phyloP scores from a whole-genome alignment of 116 monocot genomes.

The Posidonia oceanica region DNA sequence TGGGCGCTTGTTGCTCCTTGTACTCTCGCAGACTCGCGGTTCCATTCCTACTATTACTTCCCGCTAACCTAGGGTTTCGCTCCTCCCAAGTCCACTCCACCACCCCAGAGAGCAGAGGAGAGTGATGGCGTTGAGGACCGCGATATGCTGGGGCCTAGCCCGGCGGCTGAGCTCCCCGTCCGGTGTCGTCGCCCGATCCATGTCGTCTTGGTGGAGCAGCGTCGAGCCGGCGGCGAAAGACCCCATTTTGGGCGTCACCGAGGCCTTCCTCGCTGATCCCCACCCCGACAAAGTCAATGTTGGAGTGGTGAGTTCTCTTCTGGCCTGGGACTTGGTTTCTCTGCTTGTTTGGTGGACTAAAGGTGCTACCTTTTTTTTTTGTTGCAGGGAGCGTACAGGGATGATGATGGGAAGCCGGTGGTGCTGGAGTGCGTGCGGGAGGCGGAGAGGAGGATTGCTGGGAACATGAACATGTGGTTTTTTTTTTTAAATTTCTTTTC shows the following conservation, averaged over 20 bases:
- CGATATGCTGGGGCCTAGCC: not conserved
- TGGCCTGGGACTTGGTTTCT: not conserved
- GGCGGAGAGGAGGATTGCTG: conserved; percentile 78
- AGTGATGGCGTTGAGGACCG: conserved; percentile 4
- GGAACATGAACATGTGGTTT: conserved; percentile 70
- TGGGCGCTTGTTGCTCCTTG: too few species aligned
- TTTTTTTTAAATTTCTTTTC: not conserved
- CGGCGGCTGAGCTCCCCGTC: not conserved
- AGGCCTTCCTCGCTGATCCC: conserved; percentile 93
- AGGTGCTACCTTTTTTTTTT: not conserved
- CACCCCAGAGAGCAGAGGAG: not conserved
- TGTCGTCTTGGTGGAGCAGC: conserved; percentile 58
- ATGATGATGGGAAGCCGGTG: conserved; percentile 93
- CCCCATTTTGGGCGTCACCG: conserved; percentile 95
- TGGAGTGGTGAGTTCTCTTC: conserved; percentile 64
- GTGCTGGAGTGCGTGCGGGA: conserved; percentile 90
- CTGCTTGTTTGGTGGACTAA: not conserved
- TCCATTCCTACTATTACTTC: too few species aligned
- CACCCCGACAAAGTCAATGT: conserved; percentile 89
- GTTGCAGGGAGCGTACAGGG: conserved; percentile 86
- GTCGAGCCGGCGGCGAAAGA: conserved; percentile 90
- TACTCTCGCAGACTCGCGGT: too few species aligned
- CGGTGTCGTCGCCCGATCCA: conserved; percentile 15
- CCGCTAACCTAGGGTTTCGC: conserved; percentile 3
- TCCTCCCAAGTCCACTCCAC: not conserved